Base-by-base conservation (phyloP, 768 basidiomycete species). In the Multifurca ochricompacta region DNA sequence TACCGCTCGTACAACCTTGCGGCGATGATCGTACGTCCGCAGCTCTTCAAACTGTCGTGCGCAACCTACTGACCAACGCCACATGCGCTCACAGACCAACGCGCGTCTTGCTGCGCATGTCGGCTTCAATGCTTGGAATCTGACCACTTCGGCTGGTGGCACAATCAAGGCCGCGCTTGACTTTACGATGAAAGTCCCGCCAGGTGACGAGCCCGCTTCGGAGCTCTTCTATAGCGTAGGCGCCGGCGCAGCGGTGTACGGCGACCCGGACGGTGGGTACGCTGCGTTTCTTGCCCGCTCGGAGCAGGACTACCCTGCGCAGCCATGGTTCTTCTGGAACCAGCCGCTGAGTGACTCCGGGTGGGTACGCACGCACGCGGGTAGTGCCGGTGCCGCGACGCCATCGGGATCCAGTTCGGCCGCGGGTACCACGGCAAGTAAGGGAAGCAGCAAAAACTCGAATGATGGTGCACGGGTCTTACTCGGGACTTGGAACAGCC, bases 1-100 rank as follows among this genome's bases (percentile, higher is more conserved):
- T 71, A 71, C 56, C 63, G 69, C 19, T 48, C 57, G 5, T 71
- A 66, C 59, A 71, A 71, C 48, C 60, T 69, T 9, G 65, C 61
- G 11, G 70, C 70, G 7, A 62, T 71, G 60, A 56, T 66, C 35
- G 66, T 67, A 60, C n/a, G 58, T 13, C 7, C 25, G 16, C 36
- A 31, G 28, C 19, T 13, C n/a, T 6, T 28, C 13, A 6, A 23
- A 35, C 35, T 4, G 6, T 9, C n/a, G 3, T 7, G 6, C n/a
- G 10, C 32, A 14, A 6, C 7, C 34, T n/a, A 25, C 31, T 48
- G n/a, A 47, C 23, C 3, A 47, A 23, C 30, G 2, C 5, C 31
- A 16, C 30, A 18, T 16, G 16, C 39, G 5, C 41, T 10, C 23
- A 25, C 31, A 62, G 60, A 62, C 59, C 39, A 65, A 66, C 56